Evolutionary conservation across 306 rosid species (phyloP), one percentile per base, ranked within the genome.

Genomic region (Biancaea sappan): DNA sequence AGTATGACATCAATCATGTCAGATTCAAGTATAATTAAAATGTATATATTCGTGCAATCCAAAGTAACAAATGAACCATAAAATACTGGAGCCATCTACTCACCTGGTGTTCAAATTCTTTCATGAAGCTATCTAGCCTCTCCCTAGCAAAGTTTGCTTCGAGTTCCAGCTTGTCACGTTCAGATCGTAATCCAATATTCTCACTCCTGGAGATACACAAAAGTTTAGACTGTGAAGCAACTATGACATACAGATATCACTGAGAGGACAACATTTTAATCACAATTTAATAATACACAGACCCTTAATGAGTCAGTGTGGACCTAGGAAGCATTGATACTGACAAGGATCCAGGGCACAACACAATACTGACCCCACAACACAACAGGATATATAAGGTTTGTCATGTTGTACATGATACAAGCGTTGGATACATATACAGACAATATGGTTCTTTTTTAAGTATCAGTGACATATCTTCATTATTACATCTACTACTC

Each of bases 101-200:
- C 79, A 83, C 98, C 96, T 91, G 95, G 52, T 84, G 90, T 37
- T 92, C 93, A 75, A 83, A 90, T 77, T 94, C 96, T 81, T 87
- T 87, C 85, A 80, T 63, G 72, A 86, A 86, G 77, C 93, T 84
- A 66, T 92, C 93, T 46, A 92, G 89, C 75, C 82, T 87, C 60
- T 88, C 99, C 74, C 79, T 83, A 8, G 93, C 84, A 84, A 94
- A 88, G 77, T 82, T 87, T 52, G 87, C 90, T 83, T 90, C 97
- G 32, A 88, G 86, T 35, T 72, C 82, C 61, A 80, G 74, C 80
- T 94, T 90, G 75, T 90, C 96, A 77, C 95, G 88, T 60, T 90
- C 97, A 44, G 97, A 82, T 57, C 89, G 84, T 44, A 92, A 76
- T 25, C 76, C 44, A 79, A 86, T 82, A 32, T 88, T 80, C 82